Evolutionary conservation across 768 basidiomycete species (phyloP).

Genomic region (Tephrocybe sp.): DNA sequence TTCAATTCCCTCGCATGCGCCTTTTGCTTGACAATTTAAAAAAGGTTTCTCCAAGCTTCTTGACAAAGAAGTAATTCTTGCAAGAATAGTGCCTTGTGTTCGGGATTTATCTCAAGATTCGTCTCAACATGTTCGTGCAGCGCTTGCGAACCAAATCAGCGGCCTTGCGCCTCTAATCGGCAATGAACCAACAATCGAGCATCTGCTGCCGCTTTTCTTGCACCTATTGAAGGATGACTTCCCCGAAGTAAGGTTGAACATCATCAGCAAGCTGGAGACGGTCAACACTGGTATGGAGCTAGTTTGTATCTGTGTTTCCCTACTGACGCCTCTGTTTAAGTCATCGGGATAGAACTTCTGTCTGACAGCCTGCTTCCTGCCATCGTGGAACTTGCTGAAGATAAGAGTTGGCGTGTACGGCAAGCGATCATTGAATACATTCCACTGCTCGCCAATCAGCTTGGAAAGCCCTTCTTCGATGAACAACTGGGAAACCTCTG

Average conservation of each 20-base stretch:
- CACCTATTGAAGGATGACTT: constrained; percentile 98
- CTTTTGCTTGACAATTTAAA: constrained; percentile 2
- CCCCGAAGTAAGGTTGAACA: constrained; percentile 95
- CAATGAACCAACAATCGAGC: constrained; percentile 91
- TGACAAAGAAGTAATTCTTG: constrained; percentile 91
- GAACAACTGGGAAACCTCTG: constrained; percentile 95
- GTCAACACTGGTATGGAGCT: constrained; percentile 81
- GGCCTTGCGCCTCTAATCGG: constrained; percentile 94
- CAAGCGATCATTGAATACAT: constrained; percentile 99
- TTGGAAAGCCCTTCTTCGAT: constrained; percentile 96
- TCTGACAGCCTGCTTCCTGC: constrained; percentile 96
- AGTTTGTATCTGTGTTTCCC: constrained; percentile 16
- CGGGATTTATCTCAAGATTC: constrained; percentile 90
- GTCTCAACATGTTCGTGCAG: constrained; percentile 96
- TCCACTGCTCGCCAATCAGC: constrained; percentile 96
- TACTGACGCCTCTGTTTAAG: constrained; percentile 39
- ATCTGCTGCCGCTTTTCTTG: constrained; percentile 94
- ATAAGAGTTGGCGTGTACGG: constrained; percentile 99
- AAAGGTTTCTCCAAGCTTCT: constrained; percentile 92
- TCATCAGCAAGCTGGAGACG: constrained; percentile 97
- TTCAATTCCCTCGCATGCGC: constrained; percentile 8
- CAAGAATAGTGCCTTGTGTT: constrained; percentile 92
- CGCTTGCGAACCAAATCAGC: constrained; percentile 93
- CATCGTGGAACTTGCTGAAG: constrained; percentile 96
- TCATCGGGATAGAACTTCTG: constrained; percentile 96